These are phyloP conservation scores for Plantago coronopus DNA, from an alignment of 305 asterid species.

Conservation along the genomic window DNA sequence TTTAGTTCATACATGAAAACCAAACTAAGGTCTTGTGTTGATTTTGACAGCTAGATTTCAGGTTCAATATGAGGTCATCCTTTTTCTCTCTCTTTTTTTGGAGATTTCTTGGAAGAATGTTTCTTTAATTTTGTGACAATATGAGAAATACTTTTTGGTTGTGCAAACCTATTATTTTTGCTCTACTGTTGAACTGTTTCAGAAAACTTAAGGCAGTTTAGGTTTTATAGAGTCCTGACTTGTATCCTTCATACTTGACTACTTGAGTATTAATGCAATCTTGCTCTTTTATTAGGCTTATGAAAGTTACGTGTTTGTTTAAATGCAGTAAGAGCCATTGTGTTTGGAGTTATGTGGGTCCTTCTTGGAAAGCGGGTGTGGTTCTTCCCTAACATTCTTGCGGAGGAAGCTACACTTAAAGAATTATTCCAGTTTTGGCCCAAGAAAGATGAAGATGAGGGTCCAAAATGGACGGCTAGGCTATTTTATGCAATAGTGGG, in stretches of 20 bases:
- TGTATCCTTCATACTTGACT: slow-evolving; percentile 6
- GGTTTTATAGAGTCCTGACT: neutral
- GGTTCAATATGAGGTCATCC: too few relatives aligned
- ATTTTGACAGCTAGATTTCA: too few relatives aligned
- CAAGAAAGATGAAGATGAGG: slow-evolving; percentile 85
- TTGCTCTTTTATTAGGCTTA: slow-evolving; percentile 21
- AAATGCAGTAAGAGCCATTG: slow-evolving; percentile 76
- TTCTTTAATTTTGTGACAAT: too few relatives aligned
- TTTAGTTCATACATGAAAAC: too few relatives aligned
- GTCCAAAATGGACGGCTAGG: slow-evolving; percentile 96
- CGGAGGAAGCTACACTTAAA: slow-evolving; percentile 96
- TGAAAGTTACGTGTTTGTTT: slow-evolving; percentile 15
- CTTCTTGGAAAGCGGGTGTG: slow-evolving; percentile 82
- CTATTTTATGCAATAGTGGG: slow-evolving; percentile 70
- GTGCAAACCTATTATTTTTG: neutral
- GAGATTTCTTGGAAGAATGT: too few relatives aligned
- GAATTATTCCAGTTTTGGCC: slow-evolving; percentile 99
- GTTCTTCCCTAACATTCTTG: slow-evolving; percentile 98
- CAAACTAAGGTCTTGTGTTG: too few relatives aligned
- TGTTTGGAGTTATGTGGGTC: slow-evolving; percentile 77
- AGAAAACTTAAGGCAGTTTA: neutral
- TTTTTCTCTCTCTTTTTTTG: too few relatives aligned
- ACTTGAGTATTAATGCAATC: slow-evolving; percentile 6
- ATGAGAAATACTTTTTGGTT: neutral
- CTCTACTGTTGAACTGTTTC: neutral